Evolutionary conservation across 495 filamentous ascomycete genomes (phyloP), one percentile per base, ranked within the genome.

Genomic region (Aspergillus leporis): DNA sequence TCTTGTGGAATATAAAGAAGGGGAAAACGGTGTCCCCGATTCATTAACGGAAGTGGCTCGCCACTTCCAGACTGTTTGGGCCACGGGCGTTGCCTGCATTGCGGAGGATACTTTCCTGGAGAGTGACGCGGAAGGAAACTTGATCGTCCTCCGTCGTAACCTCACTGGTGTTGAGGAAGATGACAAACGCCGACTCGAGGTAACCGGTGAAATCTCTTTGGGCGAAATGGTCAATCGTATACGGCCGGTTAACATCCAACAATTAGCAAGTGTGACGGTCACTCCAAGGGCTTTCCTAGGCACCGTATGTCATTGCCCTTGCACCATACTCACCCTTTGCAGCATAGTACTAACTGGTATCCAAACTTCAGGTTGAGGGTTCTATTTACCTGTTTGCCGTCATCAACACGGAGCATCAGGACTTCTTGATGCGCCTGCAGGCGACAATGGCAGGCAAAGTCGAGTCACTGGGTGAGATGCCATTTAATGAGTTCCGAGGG

Each of bases 201-300:
- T 92, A 0, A 91, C 84, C 3, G 85, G 86, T 43, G 93, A 97
- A 74, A 84, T 97, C 22, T 84, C 85, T 34, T 69, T 99, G 22
- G 92, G 94, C 1, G 93, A 98, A 69, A 89, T 92, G 86, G 91
- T 97, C 40, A 98, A 98, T 62, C 81, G 85, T 25, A 96, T 98
- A 34, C 74, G 85, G 22, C 76, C 78, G 7, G 78, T 87, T 21
- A 72, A 83, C 59, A 74, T 79, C 28, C 74, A 78, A n/a, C 85
- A 92, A 21, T 78, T 83, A 32, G 70, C 77, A 10, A 83, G 76
- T 61, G 85, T 89, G 5, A 79, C 86, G 19, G 83, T 96, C 23
- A 76, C 87, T 10, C 95, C 94, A 0, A 86, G 83, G 65, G 94
- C 94, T 28, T 97, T 98, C 70, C 66, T 97, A 59, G 92, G 85